Evolutionary conservation across 441 rosid species (phyloP), one percentile per base, ranked within the genome.

Genomic region (Erodium chrysanthum): DNA sequence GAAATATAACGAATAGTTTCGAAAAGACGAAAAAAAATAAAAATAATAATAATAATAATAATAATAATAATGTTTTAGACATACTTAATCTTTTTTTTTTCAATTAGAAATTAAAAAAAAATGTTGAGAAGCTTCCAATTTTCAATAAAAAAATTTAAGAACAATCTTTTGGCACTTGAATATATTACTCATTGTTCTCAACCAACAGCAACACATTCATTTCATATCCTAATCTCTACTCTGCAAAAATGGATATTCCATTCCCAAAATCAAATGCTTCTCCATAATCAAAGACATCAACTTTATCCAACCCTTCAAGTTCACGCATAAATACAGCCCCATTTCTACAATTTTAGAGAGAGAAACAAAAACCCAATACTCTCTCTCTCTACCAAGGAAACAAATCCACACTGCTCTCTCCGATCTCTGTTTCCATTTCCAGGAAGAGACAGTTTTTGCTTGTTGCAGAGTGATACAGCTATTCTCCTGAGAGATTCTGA

Each of bases 171-270:
- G 0, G 15, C 40, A 33, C 40, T 33, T 33, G 9, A 29, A 35
- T 48, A 48, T 15, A 6, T 48, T 48, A 48, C 56, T 48, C 7
- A 48, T 52, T 52, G 23, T 52, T 52, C 21, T 17, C 22, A 54
- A 21, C 18, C 54, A 46, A 46, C 54, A 18, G 6, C 60, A 56
- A 56, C 62, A 56, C 62, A 21, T 10, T 17, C 54, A 46, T 46
- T 46, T 46, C 17, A n/a, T 46, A 46, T 46, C 54, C 18, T 14
- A 46, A 46, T 56, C 62, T 10, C 11, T 56, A 10, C 62, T 21
- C 27, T 56, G 62, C 25, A 22, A 52, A 56, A 56, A 21, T 56
- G 62, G 62, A 56, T 56, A 56, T 56, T 56, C 62, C 62, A 21
- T 56, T 56, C 62, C 22, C 61, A 7, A 56, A 56, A 56, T 56